Conservation (phyloP, 306 rosid species). For the Prunus mume region DNA sequence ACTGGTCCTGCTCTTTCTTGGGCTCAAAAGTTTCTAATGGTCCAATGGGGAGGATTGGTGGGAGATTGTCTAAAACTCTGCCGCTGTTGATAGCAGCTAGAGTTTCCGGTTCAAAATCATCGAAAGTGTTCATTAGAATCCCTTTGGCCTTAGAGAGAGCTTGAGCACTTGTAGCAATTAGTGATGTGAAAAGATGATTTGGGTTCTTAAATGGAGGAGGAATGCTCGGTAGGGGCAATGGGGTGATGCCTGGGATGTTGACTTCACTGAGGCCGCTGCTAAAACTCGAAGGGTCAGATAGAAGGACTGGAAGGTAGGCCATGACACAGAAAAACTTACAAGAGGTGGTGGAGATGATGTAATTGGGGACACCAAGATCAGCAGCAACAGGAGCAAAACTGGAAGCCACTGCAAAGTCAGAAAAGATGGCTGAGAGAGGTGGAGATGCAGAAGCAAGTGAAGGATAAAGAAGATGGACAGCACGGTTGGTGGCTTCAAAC, state of each 20-base stretch:
- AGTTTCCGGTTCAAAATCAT: conserved; percentile 17
- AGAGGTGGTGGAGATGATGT: conserved; percentile 17
- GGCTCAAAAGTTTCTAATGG: conserved; percentile 5
- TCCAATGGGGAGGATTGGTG: conserved; percentile 22
- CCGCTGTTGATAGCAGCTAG: conserved; percentile 3
- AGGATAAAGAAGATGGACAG: conserved; percentile 18
- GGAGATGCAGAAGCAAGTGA: conserved; percentile 9
- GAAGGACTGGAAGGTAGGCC: conserved; percentile 18
- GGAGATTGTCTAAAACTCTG: conserved; percentile 12
- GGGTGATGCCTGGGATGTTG: conserved; percentile 10
- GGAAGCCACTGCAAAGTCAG: conserved; percentile 2
- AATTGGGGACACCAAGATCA: conserved; percentile 18
- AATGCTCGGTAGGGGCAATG: conserved; percentile 6
- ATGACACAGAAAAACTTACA: conserved; percentile 7
- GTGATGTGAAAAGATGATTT: conserved; percentile 20
- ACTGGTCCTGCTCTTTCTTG: background rate
- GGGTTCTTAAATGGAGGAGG: conserved; percentile 22
- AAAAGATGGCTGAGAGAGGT: conserved; percentile 19
- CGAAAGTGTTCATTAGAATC: conserved; percentile 11
- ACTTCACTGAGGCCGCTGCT: background rate
- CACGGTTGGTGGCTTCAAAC: conserved; percentile 16
- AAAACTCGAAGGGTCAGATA: background rate
- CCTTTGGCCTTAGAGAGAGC: conserved; percentile 9
- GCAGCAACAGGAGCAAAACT: background rate
- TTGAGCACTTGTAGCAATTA: background rate